Evolutionary conservation across 2,329 filamentous ascomycete genomes (phyloP), one percentile per base, ranked within the genome.

Genomic region (Colletotrichum trifolii): DNA sequence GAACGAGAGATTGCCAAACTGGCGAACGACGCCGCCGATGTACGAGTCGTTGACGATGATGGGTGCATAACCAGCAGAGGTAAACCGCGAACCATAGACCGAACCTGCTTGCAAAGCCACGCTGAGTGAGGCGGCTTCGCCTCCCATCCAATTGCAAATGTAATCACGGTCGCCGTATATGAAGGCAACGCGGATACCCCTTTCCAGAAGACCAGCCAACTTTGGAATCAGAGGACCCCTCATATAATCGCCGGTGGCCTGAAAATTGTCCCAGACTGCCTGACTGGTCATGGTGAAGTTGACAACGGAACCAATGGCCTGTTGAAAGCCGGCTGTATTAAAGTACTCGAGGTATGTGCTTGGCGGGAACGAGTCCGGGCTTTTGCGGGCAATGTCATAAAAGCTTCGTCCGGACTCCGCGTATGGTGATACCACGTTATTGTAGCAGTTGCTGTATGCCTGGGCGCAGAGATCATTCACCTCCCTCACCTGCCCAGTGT

Each of bases 1-100:
- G 73, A 91, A 91, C 13, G 85, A 88, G 58, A 91, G 83, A 70
- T 94, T 94, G 10, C 90, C 92, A 71, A 87, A 92, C 75, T 96
- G 91, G 4, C 92, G 86, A 0, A 93, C 91, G 60, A 87, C 85
- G 17, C 92, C 93, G 55, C 87, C 91, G 72, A 89, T 86, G 76
- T 91, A 90, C 7, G 84, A 82, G 34, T 82, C 83, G 72, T 93
- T 91, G 45, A 92, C 87, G 11, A 88, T 79, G 67, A 96, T 88
- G 12, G 90, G 87, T 0, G 87, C 86, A 73, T 96, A 96, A 1
- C 91, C 92, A 0, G 92, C 89, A 0, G 79, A 75, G 2, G 83
- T 78, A 73, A 95, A 96, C 35, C 78, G 76, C 1, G 77, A 75
- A 0, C 81, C 76, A 68, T 90, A 88, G 15, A 76, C 71, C 13